phyloP scores from a whole-genome alignment of 2,329 filamentous ascomycete species.

The Pseudocercospora fuligena region DNA sequence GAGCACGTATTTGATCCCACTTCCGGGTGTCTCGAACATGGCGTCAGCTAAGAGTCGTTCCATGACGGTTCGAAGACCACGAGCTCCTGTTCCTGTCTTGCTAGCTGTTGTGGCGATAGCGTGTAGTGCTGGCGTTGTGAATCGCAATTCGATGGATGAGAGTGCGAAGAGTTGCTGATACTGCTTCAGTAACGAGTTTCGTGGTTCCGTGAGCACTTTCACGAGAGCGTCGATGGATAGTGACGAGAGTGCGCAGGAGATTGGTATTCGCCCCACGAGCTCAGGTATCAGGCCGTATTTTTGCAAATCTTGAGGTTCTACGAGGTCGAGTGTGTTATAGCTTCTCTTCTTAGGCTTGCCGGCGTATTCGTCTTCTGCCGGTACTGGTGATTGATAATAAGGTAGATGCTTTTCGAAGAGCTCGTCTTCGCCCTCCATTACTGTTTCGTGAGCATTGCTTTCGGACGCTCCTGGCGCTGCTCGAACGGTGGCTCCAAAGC shows the following conservation, averaged over 20 bases:
- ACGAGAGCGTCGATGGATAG: slow-evolving; percentile 72
- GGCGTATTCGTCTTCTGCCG: slow-evolving; percentile 20
- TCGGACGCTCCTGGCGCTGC: slow-evolving; percentile 39
- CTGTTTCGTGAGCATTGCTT: slow-evolving; percentile 61
- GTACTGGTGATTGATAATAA: slow-evolving; percentile 51
- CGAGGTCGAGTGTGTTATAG: slow-evolving; percentile 70
- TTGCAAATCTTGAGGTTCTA: slow-evolving; percentile 77
- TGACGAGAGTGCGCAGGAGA: slow-evolving; percentile 82
- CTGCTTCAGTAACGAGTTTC: slow-evolving; percentile 84
- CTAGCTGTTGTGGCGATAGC: slow-evolving; percentile 76
- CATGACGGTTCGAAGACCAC: slow-evolving; percentile 54
- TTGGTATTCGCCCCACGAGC: slow-evolving; percentile 92
- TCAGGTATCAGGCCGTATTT: slow-evolving; percentile 82
- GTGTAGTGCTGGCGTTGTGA: slow-evolving; percentile 80
- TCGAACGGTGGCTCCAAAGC: slow-evolving; percentile 85
- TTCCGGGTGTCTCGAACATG: slow-evolving; percentile 56
- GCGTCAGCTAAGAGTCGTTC: slow-evolving; percentile 52
- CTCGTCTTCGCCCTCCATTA: slow-evolving; percentile 63
- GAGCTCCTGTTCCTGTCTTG: slow-evolving; percentile 72
- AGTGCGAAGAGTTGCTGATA: slow-evolving; percentile 88
- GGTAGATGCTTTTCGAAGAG: slow-evolving; percentile 51
- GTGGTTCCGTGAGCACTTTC: slow-evolving; percentile 88
- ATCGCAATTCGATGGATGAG: slow-evolving; percentile 74
- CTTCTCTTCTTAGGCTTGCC: slow-evolving; percentile 58
- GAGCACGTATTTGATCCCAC: slow-evolving; percentile 51